Evolutionary conservation across 164 flowering plant genomes (phyloP).

Genomic region (Tetrastigma voinierianum): DNA sequence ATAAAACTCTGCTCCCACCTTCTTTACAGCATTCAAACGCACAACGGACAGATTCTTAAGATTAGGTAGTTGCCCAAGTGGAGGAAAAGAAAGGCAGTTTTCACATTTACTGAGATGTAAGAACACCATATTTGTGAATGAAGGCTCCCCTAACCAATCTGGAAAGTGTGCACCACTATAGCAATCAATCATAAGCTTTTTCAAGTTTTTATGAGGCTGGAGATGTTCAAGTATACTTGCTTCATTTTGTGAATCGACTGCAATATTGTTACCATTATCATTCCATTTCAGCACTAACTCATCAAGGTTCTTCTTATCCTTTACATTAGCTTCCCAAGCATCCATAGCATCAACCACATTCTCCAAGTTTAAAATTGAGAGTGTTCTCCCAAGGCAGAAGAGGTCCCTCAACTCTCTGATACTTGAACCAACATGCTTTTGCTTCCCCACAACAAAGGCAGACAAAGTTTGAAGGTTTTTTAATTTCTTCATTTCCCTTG

Average conservation of each 20-base stretch:
- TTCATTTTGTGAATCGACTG: neutral
- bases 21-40: neutral
- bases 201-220: slow-evolving; percentile 12
- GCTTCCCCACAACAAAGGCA: slow-evolving; percentile 2
- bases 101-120: slow-evolving; percentile 1
- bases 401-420: slow-evolving; percentile 11
- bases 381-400: neutral
- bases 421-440: neutral
- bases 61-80: slow-evolving; percentile 14
- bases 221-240: slow-evolving; percentile 4
- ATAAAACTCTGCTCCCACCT: slow-evolving; percentile 11
- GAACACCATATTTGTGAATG: neutral
- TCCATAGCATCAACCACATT: slow-evolving; percentile 14
- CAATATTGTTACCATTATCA: too few species aligned
- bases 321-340: slow-evolving; percentile 15
- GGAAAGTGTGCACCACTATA: slow-evolving; percentile 19
- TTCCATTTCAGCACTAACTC: slow-evolving; percentile 15
- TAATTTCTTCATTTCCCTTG: slow-evolving; percentile 15
- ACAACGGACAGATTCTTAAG: slow-evolving; percentile 9
- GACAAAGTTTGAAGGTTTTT: slow-evolving; percentile 4
- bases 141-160: slow-evolving; percentile 15
- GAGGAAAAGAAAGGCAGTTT: slow-evolving; percentile 9
- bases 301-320: slow-evolving; percentile 11
- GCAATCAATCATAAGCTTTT: neutral
- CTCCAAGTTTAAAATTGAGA: slow-evolving; percentile 10